Evolutionary conservation across 2,329 filamentous ascomycete genomes (phyloP).

Genomic region (Pestalotiopsis fici): DNA sequence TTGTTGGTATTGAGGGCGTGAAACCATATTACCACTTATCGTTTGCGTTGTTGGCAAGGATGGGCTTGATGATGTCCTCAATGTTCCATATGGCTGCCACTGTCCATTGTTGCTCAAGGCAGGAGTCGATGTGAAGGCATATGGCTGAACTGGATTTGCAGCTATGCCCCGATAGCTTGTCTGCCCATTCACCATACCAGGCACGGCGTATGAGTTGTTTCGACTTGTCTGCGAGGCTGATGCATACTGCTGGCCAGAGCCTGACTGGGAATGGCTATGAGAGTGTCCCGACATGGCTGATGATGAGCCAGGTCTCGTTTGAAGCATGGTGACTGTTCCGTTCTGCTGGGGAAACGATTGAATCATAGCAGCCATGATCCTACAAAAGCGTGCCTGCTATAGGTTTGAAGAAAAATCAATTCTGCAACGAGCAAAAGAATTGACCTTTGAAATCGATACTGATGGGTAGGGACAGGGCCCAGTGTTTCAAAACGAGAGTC

Average conservation of each 20-base stretch:
- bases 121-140: conserved; percentile 74
- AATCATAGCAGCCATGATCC: conserved; percentile 81
- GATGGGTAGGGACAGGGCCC: background rate
- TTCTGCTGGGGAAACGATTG: conserved; percentile 79
- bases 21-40: conserved; percentile 28
- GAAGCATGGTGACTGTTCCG: conserved; percentile 73
- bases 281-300: conserved; percentile 54
- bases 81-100: conserved; percentile 51
- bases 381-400: background rate
- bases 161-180: conserved; percentile 56
- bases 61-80: conserved; percentile 50
- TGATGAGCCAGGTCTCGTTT: conserved; percentile 68
- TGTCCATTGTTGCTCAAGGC: conserved; percentile 56
- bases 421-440: background rate
- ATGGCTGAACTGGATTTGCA: conserved; percentile 68
- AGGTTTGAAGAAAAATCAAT: background rate
- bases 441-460: background rate
- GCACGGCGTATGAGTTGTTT: conserved; percentile 52
- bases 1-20: conserved; percentile 22
- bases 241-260: conserved; percentile 48
- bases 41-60: conserved; percentile 41
- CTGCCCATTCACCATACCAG: conserved; percentile 42
- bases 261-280: conserved; percentile 42
- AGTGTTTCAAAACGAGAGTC: conserved; percentile 1
- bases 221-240: conserved; percentile 47